phyloP scores from a whole-genome alignment of 768 basidiomycete genomes.

The Rhizopogon salebrosus region DNA sequence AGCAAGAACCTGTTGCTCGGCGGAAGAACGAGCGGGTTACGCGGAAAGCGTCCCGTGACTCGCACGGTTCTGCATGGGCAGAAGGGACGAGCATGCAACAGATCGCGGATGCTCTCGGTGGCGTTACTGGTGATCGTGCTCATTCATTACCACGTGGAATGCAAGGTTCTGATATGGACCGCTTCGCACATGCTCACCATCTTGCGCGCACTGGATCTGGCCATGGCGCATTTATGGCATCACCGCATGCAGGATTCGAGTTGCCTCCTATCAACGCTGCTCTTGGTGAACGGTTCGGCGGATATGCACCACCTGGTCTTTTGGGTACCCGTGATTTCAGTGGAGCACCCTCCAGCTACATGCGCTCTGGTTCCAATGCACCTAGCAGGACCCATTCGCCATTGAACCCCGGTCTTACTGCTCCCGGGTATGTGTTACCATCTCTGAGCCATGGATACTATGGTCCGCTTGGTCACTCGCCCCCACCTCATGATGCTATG shows the following conservation, averaged over 20 bases:
- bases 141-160: slow-evolving; percentile 28
- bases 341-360: slow-evolving; percentile 48
- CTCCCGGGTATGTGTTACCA: slow-evolving; percentile 35
- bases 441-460: slow-evolving; percentile 33
- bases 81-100: slow-evolving; percentile 32
- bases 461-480: slow-evolving; percentile 31
- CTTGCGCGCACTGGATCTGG: slow-evolving; percentile 30
- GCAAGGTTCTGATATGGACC: slow-evolving; percentile 24
- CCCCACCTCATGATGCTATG: slow-evolving; percentile 28
- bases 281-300: slow-evolving; percentile 31
- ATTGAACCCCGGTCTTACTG: slow-evolving; percentile 42
- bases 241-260: slow-evolving; percentile 48
- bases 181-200: slow-evolving; percentile 25
- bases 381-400: slow-evolving; percentile 75
- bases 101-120: slow-evolving; percentile 26
- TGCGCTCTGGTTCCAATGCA: slow-evolving; percentile 58
- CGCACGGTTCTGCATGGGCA: slow-evolving; percentile 25
- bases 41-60: slow-evolving; percentile 31
- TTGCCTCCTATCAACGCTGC: slow-evolving; percentile 54
- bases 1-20: slow-evolving; percentile 7
- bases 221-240: slow-evolving; percentile 30
- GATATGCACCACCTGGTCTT: slow-evolving; percentile 31
- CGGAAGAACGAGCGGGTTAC: slow-evolving; percentile 31
- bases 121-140: slow-evolving; percentile 23
- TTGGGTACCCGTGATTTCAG: slow-evolving; percentile 27